phyloP scores from a whole-genome alignment of 164 flowering plant genomes.

The Houttuynia cordata region DNA sequence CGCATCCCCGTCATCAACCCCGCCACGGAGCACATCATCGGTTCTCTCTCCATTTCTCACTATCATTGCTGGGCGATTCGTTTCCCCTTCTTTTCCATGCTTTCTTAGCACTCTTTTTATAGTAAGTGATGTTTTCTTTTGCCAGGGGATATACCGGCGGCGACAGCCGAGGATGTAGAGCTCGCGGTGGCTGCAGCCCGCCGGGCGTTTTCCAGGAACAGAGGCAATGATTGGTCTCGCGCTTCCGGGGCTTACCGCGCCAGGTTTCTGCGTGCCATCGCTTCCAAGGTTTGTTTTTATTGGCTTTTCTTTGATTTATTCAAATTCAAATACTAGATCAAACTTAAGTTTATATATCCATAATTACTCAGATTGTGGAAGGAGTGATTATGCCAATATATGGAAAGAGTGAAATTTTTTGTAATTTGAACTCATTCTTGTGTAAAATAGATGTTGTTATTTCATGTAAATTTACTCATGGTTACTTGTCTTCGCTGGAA shows the following conservation, averaged over 20 bases:
- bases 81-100: neutral
- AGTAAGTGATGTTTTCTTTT: neutral
- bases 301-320: too few species aligned
- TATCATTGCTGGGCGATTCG: too few species aligned
- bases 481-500: too few species aligned
- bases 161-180: conserved; percentile 84
- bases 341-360: too few species aligned
- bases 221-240: conserved; percentile 60
- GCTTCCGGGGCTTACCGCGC: conserved; percentile 89
- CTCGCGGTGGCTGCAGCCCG: conserved; percentile 82
- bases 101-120: neutral
- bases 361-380: too few species aligned
- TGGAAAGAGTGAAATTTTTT: too few species aligned
- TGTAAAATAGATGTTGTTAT: too few species aligned
- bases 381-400: too few species aligned
- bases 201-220: conserved; percentile 47
- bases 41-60: conserved; percentile 15
- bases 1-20: conserved; percentile 82
- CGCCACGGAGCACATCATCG: conserved; percentile 63
- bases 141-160: conserved; percentile 85
- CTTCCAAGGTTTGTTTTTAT: conserved; percentile 54
- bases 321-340: too few species aligned
- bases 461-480: too few species aligned
- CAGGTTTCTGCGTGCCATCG: conserved; percentile 82
- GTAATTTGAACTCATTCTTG: too few species aligned